These are phyloP conservation scores for Lenwebbia sp. DNA, from an alignment of 345 rosid genomes.

Conservation along the genomic window DNA sequence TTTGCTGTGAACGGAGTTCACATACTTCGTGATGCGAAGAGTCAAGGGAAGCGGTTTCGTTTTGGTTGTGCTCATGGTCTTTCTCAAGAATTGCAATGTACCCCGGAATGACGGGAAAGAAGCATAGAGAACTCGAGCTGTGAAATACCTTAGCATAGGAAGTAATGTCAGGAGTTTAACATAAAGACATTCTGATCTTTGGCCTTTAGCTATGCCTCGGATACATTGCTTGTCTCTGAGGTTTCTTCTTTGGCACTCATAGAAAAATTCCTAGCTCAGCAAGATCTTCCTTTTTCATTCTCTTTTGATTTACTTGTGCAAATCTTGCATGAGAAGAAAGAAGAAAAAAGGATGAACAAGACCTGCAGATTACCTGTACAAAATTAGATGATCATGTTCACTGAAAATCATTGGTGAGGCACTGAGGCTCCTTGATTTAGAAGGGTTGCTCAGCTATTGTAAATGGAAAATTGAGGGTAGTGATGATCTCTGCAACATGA, in stretches of 20 bases:
- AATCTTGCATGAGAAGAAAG: neutral
- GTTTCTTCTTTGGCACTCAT: conserved; percentile 4
- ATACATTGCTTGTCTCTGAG: conserved; percentile 30
- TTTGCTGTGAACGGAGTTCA: neutral
- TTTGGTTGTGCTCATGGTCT: neutral
- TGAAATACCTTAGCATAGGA: neutral
- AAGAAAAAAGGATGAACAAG: neutral
- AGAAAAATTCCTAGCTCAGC: neutral
- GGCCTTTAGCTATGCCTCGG: conserved; percentile 10
- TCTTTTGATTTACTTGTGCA: neutral
- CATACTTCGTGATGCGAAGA: neutral
- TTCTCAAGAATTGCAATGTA: neutral
- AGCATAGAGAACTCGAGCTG: neutral
- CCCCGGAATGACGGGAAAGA: neutral
- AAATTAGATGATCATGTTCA: neutral
- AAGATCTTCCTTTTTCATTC: neutral
- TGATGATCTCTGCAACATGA: neutral
- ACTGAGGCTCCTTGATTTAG: neutral
- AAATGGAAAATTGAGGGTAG: neutral
- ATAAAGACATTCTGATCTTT: conserved; percentile 5
- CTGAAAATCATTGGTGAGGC: neutral
- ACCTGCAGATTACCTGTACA: neutral
- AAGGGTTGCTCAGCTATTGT: neutral
- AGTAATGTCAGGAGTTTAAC: neutral
- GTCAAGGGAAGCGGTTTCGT: neutral